These are phyloP conservation scores for Gamsiella multidivaricata DNA, from an alignment of 192 early-diverging fungal genomes.

Conservation along the genomic window DNA sequence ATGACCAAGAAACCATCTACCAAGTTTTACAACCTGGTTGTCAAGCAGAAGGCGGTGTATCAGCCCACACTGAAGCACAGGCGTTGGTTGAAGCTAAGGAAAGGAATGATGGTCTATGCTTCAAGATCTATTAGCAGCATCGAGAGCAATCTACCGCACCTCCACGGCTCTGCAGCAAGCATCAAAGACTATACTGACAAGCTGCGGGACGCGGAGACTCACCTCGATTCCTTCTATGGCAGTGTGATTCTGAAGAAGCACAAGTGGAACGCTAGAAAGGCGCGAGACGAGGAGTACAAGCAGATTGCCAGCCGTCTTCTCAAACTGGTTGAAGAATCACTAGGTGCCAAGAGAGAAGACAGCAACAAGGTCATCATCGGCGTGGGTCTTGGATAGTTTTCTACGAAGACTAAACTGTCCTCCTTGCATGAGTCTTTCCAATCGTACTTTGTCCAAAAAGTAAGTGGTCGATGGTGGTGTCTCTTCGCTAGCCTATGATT, in stretches of 20 bases:
- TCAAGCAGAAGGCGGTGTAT: slow-evolving; percentile 12
- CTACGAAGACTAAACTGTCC: slow-evolving; percentile 8
- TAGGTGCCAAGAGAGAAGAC: slow-evolving; percentile 2
- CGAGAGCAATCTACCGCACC: neutral
- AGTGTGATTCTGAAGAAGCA: slow-evolving; percentile 10
- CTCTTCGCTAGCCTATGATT: neutral
- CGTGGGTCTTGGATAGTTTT: slow-evolving; percentile 17
- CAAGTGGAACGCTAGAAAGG: slow-evolving; percentile 4
- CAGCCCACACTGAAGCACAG: slow-evolving; percentile 11
- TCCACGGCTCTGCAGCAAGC: neutral
- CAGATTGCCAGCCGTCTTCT: slow-evolving; percentile 10
- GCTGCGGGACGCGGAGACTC: neutral
- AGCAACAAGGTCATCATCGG: slow-evolving; percentile 14
- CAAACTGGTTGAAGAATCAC: slow-evolving; percentile 9
- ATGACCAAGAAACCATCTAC: neutral
- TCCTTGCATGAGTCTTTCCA: slow-evolving; percentile 17
- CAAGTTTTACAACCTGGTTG: slow-evolving; percentile 7
- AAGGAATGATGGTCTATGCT: neutral
- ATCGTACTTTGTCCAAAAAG: slow-evolving; percentile 15
- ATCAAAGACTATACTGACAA: neutral
- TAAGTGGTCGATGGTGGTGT: slow-evolving; percentile 4
- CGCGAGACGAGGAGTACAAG: slow-evolving; percentile 15
- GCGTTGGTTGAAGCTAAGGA: neutral
- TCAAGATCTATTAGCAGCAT: neutral
- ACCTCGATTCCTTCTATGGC: slow-evolving; percentile 9